These are phyloP conservation scores for Sclerotinia minor DNA, from an alignment of 2,329 filamentous ascomycete species.

Conservation along the genomic window DNA sequence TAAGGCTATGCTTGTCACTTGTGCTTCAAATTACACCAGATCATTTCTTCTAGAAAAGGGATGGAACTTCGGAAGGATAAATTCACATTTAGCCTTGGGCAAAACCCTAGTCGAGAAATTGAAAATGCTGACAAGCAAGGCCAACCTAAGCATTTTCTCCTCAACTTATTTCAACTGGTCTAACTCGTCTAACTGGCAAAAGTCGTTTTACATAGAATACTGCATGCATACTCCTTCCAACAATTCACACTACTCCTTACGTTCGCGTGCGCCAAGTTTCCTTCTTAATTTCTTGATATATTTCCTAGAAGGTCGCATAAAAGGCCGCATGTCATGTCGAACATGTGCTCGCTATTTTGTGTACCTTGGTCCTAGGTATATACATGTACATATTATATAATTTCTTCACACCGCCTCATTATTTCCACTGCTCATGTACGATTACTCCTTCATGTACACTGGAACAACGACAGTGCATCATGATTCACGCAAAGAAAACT, in stretches of 20 bases:
- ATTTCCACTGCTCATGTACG: neutral
- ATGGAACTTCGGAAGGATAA: conserved; percentile 1
- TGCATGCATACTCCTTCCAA: conserved; percentile 18
- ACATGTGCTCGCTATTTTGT: conserved; percentile 13
- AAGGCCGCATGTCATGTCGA: conserved; percentile 17
- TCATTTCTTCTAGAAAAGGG: conserved; percentile 21
- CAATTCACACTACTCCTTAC: neutral
- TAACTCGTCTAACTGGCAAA: neutral
- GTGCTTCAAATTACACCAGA: conserved; percentile 6
- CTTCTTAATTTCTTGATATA: neutral
- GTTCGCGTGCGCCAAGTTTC: neutral
- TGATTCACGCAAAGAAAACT: neutral
- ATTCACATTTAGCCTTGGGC: neutral
- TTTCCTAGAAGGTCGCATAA: conserved; percentile 20
- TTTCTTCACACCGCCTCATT: conserved; percentile 17
- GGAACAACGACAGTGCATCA: neutral
- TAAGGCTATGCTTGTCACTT: neutral
- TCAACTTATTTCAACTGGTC: neutral
- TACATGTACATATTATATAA: neutral
- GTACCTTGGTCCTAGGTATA: too few species aligned
- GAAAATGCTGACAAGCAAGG: neutral
- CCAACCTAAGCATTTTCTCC: neutral
- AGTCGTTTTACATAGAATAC: neutral
- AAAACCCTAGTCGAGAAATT: neutral
- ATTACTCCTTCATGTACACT: neutral